Base-by-base conservation (phyloP, 805 yeast species). In the Ogataea thermomethanolica region DNA sequence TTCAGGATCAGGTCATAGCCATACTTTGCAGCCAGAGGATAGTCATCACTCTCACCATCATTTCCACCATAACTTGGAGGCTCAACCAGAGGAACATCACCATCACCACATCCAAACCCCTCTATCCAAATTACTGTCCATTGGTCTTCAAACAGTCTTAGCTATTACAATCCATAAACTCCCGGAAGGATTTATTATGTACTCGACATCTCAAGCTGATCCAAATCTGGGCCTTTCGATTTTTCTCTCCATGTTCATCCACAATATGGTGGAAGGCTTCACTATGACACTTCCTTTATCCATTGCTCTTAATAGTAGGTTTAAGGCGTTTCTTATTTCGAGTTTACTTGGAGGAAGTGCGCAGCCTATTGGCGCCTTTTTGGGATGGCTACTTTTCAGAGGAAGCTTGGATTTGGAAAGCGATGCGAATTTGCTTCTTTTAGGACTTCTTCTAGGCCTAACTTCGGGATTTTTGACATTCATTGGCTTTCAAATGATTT, bases 111-210 rank as follows among this genome's bases (percentile, higher is more conserved):
- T 85, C 14, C 79, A 78, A 41, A 79, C 95, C 0, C 90, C 93
- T 1, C 65, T 82, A 12, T 81, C 95, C 0, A 73, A 86, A 43
- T 64, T 91, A n/a, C 63, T 91, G 8, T 77, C 95, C 5, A 88
- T 91, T 43, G 97, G 96, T 3, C 60, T 93, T 15, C 97, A 93
- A 60, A 91, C 98, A 0, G 79, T 90, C 6, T 59, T 90, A 36
- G 98, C 95, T 0, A 78, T 91, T 22, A 76, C 95, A 0, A 64
- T 93, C 22, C 99, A 91, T 65, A 90, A 93, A 59, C 71, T 91
- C 20, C 99, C 99, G 0, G 99, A 91, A 63, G 99, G 99, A 0
- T 86, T 91, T 55, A 79, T 91, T 39, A 83, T 95, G 33, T 91
- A 77, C 59, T 84, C 84, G 25, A 89, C 93, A 0, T 73, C 88